A percentile compares a stretch with the other conserved stretches of the same genome.
phyloP scores from a whole-genome alignment of 2,329 filamentous ascomycete species.

The Phoma herbarum region DNA sequence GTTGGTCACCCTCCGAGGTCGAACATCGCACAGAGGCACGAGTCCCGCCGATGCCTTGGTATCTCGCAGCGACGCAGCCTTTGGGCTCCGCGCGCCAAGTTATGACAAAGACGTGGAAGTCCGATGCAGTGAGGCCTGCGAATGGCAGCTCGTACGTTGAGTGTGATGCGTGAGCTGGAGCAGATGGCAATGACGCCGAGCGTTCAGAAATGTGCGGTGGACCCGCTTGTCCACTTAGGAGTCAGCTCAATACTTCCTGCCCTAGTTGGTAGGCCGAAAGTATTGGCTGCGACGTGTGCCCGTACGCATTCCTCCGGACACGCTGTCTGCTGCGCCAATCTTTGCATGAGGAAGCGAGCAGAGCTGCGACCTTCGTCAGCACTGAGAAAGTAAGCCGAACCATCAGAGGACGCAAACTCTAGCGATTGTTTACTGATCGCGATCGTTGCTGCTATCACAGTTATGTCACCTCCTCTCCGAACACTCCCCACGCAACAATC shows the following conservation, averaged over 20 bases:
- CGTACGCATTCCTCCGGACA: constrained; percentile 15
- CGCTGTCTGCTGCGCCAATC: constrained; percentile 5
- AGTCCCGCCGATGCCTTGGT: constrained; percentile 33
- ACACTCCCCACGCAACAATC: constrained; percentile 1
- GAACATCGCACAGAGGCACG: constrained; percentile 21
- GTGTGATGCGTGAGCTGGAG: constrained; percentile 4
- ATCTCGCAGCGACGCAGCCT: constrained; percentile 7
- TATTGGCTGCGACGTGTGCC: constrained; percentile 26
- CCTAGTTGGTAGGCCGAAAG: constrained; percentile 22
- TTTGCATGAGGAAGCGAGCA: constrained; percentile 12
- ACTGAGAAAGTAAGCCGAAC: constrained; percentile 11
- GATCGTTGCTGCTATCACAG: constrained; percentile 3
- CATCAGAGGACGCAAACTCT: not conserved
- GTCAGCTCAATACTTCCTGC: constrained; percentile 19
- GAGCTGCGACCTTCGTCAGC: not conserved
- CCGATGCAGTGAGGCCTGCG: constrained; percentile 2
- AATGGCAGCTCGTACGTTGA: not conserved
- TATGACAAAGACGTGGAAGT: constrained; percentile 10
- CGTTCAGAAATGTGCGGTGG: constrained; percentile 22
- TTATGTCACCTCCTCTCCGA: constrained; percentile 9
- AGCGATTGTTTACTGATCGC: not conserved
- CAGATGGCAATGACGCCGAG: constrained; percentile 17
- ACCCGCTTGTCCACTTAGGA: constrained; percentile 24
- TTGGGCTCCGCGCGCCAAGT: constrained; percentile 20
- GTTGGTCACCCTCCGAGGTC: constrained; percentile 23